Conservation (phyloP, 768 basidiomycete species). For the Pleurotus citrinopileatus region DNA sequence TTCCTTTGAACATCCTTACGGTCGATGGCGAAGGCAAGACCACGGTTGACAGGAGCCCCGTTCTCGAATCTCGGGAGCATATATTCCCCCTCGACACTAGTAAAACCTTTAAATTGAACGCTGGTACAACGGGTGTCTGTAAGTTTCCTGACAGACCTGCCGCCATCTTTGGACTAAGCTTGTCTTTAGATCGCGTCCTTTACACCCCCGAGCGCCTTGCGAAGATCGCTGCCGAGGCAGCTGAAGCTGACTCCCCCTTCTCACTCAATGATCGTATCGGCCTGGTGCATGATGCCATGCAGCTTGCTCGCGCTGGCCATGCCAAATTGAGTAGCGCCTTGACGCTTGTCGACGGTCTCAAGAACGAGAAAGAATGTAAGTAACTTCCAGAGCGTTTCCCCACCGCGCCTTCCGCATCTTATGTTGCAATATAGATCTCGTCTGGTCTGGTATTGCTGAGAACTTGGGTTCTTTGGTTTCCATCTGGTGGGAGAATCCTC, state of each 20-base stretch:
- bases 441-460: slow-evolving; percentile 71
- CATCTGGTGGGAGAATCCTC: slow-evolving; percentile 83
- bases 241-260: slow-evolving; percentile 62
- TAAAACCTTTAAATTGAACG: slow-evolving; percentile 87
- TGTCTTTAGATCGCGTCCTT: slow-evolving; percentile 67
- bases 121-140: slow-evolving; percentile 88
- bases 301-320: slow-evolving; percentile 79
- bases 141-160: slow-evolving; percentile 31
- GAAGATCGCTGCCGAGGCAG: slow-evolving; percentile 78
- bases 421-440: slow-evolving; percentile 53
- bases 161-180: slow-evolving; percentile 6
- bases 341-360: slow-evolving; percentile 65
- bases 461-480: slow-evolving; percentile 52
- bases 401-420: background rate
- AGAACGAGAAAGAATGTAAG: slow-evolving; percentile 76
- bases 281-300: slow-evolving; percentile 78
- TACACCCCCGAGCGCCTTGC: slow-evolving; percentile 80
- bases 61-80: slow-evolving; percentile 70
- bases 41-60: slow-evolving; percentile 52
- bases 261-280: slow-evolving; percentile 87
- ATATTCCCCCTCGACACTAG: slow-evolving; percentile 69
- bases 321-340: slow-evolving; percentile 74
- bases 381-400: slow-evolving; percentile 12
- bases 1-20: slow-evolving; percentile 76
- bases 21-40: slow-evolving; percentile 54